Evolutionary conservation across 768 basidiomycete species (phyloP).

Genomic region (Rhizopogon vinicolor): DNA sequence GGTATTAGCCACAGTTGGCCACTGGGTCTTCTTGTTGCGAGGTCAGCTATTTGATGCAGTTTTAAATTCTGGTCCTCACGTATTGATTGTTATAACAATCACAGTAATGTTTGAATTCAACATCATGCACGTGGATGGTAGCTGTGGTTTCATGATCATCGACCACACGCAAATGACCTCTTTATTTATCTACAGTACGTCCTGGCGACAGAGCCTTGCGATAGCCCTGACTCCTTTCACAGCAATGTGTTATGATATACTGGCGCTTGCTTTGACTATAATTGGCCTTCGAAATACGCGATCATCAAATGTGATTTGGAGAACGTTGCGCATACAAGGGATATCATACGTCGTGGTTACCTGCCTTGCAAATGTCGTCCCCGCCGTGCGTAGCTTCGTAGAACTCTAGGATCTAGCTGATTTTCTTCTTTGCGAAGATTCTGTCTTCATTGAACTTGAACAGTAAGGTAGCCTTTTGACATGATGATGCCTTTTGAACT

Average conservation of each 20-base stretch:
- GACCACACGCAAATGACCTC: not conserved
- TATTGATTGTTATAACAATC: not conserved
- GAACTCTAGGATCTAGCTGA: not conserved
- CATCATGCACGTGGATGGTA: not conserved
- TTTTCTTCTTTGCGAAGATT: not conserved
- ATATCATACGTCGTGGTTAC: not conserved
- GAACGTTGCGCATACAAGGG: not conserved
- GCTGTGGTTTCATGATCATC: not conserved
- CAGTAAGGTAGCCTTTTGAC: not conserved
- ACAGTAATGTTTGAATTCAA: not conserved
- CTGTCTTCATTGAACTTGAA: not conserved
- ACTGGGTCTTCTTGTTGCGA: not conserved
- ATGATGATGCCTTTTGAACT: not conserved
- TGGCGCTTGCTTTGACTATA: not conserved
- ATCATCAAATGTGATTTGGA: not conserved
- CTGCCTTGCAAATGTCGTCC: not conserved
- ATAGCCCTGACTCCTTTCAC: not conserved
- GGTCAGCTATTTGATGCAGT: not conserved
- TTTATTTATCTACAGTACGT: not conserved
- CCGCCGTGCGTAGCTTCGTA: not conserved
- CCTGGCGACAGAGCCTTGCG: no score
- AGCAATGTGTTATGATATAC: not conserved
- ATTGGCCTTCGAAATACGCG: not conserved
- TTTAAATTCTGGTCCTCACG: not conserved
- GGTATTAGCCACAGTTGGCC: not conserved